Evolutionary conservation across 2,329 filamentous ascomycete species (phyloP), one percentile per base, ranked within the genome.

Genomic region (Aspergillus clavatus): DNA sequence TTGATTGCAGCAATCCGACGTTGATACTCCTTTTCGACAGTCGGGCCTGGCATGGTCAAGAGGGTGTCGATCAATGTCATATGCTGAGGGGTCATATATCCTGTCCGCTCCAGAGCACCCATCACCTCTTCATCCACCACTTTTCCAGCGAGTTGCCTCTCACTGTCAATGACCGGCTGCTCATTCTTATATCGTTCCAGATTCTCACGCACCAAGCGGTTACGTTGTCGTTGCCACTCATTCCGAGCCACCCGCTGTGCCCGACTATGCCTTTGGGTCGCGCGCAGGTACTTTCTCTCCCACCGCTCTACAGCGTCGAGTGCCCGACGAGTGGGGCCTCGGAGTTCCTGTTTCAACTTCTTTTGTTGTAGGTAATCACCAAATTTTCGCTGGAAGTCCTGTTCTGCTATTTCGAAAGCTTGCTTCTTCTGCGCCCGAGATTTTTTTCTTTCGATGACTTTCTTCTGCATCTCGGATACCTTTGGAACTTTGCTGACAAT

Each of bases 141-240:
- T 27, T 57, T 59, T 48, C 55, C 52, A 6, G 57, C 43, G 7
- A 61, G 48, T 48, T 60, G 46, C 41, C 46, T 45, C 40, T 61
- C 48, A n/a, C 46, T 46, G 29, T 60, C 51, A 35, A 62, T 55
- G 35, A 60, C 57, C n/a, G 51, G 57, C 46, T 62, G 52, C 45
- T 62, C 46, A n/a, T 61, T 56, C 28, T 56, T 58, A 36, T 60
- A 61, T 22, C 47, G 46, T 43, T 58, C 48, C 21, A 60, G 45
- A 28, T 61, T 61, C 35, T 59, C 49, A 44, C 48, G 47, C 31
- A 59, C 50, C 24, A 51, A 46, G 24, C 18, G 42, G 46, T 61
- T 53, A 24, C 26, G 33, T 46, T 55, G 48, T 16, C 50, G 22
- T 33, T 50, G 42, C 45, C 56, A 58, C 40, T 59, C 48, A 41